Evolutionary conservation across 768 basidiomycete species (phyloP), one percentile per base, ranked within the genome.

Genomic region (Auriscalpium vulgare): DNA sequence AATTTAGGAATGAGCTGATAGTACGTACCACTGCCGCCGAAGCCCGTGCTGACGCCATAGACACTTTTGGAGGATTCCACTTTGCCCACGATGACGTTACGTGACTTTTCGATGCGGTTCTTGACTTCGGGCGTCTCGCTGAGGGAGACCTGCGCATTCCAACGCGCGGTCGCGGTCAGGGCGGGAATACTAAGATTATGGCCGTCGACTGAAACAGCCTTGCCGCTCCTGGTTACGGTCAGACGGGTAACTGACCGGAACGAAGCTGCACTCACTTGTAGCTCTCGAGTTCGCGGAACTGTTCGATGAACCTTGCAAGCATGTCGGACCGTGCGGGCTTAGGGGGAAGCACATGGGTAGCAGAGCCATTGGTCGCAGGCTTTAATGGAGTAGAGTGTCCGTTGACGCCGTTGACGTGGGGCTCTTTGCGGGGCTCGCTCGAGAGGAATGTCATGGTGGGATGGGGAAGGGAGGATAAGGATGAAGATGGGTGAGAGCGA

Each of bases 11-110:
- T 43, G 46, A 13, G 56, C 40, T 43, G 40, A 47, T 17, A 54
- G 69, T 21, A 21, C 21, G 46, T 56, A 74, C 86, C 85, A 63
- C 85, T 87, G n/a, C 90, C 91, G 43, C 91, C 91, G 63, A 90
- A 94, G 47, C 91, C 91, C 5, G 88, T 88, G 49, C 87, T 87
- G 44, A 93, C 86, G 21, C 91, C 91, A 62, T 94, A 94, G 17
- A 94, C 78, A 60, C 85, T 88, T 51, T 80, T 77, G 10, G 84
- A 82, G 4, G 76, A 73, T 19, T 78, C 77, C 40, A 92, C 77
- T 68, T 91, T 91, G 63, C 77, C 75, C 19, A 78, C 72, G 46
- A 92, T 81, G 56, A 84, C 78, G 48, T 76, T 69, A 38, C 86
- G 82, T 61, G 84, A 83, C 60, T 79, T 80, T n/a, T 75, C 70